Base-by-base conservation (phyloP, 2,329 filamentous ascomycete species). In the Elsinoe fawcettii region DNA sequence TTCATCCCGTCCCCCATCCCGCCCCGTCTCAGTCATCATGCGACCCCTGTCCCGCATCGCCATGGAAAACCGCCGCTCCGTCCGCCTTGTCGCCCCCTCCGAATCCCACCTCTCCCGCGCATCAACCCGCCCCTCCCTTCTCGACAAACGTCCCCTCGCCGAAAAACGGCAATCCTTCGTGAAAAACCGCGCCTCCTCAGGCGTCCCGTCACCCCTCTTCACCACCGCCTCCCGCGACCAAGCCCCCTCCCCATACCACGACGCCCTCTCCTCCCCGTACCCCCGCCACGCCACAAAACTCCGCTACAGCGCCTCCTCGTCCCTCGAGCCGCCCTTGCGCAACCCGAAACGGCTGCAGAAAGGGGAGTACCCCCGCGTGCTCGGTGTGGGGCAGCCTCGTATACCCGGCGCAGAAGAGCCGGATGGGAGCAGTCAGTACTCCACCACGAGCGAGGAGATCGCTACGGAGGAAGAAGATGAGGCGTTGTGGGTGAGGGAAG, bases 141-240 rank as follows among this genome's bases (percentile, higher is more conserved):
- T 63, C 2, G 74, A 75, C 57, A 63, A 64, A 4, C 65, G 73
- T 5, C 66, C 71, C 1, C 57, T 74, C 4, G 66, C 71, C 36
- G 71, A 74, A 30, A 74, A 72, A 58, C 69, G 74, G 5, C 66
- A 69, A 53, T 74, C 71, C 12, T 75, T 71, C 61, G 71, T 75
- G 43, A 64, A 69, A 14, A 72, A 75, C 57, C 69, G 74, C 34
- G 70, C 70, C 1, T 69, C 69, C 16, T 69, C 66, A 11, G 67
- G 66, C 30, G 66, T 69, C 12, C 70, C 73, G 3, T 67, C 63
- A 51, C 66, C 64, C 36, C 70, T 76, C 34, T 75, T 76, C 58
- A 67, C 69, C 4, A 69, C 69, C 41, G 65, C 62, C 14, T 66
- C 64, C 22, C 37, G 37, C 34, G 30, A 34, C 36, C 51, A 16